Conservation (phyloP, 768 basidiomycete species). For the Trametes maxima region DNA sequence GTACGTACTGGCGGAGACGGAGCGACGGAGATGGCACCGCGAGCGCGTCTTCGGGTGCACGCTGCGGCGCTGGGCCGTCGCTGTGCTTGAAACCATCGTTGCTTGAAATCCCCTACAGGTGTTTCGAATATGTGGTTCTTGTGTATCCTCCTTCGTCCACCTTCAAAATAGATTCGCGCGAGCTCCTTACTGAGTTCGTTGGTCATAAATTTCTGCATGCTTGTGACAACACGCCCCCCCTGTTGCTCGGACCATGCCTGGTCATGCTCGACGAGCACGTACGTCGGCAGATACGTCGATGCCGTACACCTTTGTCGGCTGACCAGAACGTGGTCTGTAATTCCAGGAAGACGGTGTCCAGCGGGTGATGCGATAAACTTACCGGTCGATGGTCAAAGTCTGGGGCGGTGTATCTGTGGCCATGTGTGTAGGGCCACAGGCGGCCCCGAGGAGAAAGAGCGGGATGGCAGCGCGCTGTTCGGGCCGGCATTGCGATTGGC, state of each 20-base stretch:
- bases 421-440: constrained; percentile 12
- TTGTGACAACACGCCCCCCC: background rate
- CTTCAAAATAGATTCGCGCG: background rate
- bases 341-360: background rate
- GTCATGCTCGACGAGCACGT: background rate
- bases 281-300: constrained; percentile 1
- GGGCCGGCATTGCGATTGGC: constrained; percentile 14
- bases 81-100: constrained; percentile 6
- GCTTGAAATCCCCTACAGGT: background rate
- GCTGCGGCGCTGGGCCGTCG: constrained; percentile 6
- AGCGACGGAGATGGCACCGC: background rate
- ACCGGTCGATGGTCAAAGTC: constrained; percentile 4
- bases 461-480: background rate
- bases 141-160: background rate
- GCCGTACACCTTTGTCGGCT: constrained; percentile 13
- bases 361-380: constrained; percentile 2
- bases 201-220: too few relatives aligned
- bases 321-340: background rate
- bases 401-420: constrained; percentile 2
- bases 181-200: too few relatives aligned
- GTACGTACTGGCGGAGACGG: background rate
- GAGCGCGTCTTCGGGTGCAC: background rate
- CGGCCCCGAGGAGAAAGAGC: constrained; percentile 4
- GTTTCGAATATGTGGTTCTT: background rate
- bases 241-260: background rate